These are phyloP conservation scores for Termitomyces sp. DNA, from an alignment of 1,284 basidiomycete species.

Conservation along the genomic window DNA sequence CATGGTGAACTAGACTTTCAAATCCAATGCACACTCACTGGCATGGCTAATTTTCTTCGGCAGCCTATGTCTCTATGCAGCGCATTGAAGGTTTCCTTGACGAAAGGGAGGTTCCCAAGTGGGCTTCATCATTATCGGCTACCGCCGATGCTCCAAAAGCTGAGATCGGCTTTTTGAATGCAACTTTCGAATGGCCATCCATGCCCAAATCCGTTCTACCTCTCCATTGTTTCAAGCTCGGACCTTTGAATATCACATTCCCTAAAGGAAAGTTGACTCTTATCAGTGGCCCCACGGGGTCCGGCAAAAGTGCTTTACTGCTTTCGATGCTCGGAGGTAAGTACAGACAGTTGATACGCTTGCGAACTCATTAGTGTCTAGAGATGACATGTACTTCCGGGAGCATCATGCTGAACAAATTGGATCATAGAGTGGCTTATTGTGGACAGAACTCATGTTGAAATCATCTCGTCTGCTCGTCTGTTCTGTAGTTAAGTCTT, in stretches of 20 bases:
- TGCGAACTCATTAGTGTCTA: constrained; percentile 20
- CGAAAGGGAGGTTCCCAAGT: constrained; percentile 61
- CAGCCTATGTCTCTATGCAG: constrained; percentile 68
- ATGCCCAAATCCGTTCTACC: constrained; percentile 25
- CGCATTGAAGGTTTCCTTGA: constrained; percentile 59
- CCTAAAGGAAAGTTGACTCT: constrained; percentile 58
- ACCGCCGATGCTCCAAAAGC: constrained; percentile 2
- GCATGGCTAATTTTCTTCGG: not conserved
- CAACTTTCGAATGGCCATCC: constrained; percentile 54
- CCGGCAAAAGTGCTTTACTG: constrained; percentile 73
- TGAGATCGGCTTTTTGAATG: constrained; percentile 48
- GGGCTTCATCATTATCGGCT: constrained; percentile 53
- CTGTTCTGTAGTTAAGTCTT: not conserved
- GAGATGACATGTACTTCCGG: constrained; percentile 70
- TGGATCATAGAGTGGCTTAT: constrained; percentile 56
- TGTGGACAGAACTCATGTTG: constrained; percentile 65
- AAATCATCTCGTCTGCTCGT: constrained; percentile 18
- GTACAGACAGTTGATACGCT: constrained; percentile 11
- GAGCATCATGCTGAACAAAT: constrained; percentile 57
- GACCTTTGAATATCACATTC: constrained; percentile 55
- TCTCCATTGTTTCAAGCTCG: constrained; percentile 42
- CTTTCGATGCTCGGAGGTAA: constrained; percentile 62
- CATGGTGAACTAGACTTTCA: constrained; percentile 38
- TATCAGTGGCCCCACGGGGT: constrained; percentile 72
- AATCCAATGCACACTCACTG: constrained; percentile 7